Base-by-base conservation (phyloP, 2,329 filamentous ascomycete species). In the Cladophialophora bantiana region DNA sequence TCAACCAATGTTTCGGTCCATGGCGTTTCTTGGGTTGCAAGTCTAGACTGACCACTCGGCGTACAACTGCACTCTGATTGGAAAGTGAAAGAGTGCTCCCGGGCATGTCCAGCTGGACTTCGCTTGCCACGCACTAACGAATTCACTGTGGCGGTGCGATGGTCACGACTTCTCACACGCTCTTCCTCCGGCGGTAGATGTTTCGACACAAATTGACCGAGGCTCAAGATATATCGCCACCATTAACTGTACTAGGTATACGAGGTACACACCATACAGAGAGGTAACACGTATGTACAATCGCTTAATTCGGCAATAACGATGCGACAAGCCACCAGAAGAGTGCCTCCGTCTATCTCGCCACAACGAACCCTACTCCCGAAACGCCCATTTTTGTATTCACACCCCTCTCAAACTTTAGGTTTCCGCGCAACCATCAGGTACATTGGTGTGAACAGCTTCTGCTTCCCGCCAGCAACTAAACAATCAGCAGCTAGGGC, bases 391-490 rank as follows among this genome's bases (percentile, higher is more conserved):
- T 48, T 63, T 48, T 63, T 35, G 10, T 6, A 18, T n/a, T 36
- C 60, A 34, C 13, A n/a, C 18, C 15, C 36, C 13, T 18, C 42
- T 65, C 62, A 70, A 57, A 59, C 65, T 35, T 64, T 64, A 31
- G 94, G 93, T 85, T 97, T 97, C 81, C 92, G 89, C 68, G 88
- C 94, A 67, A 97, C 88, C 92, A 97, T 97, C 76, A 98, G 84
- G 82, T 97, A 97, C 94, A 98, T 98, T 64, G 94, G 94, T 1
- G 94, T 98, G 82, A 98, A 98, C n/a, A 98, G 86, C 79, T 96
- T 91, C 83, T 94, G 85, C 78, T 88, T 87, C 40, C 89, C 94
- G 80, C 94, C 94, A 56, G 91, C 92, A 26, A 97, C 94, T 59
- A 98, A 83, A 74, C 88, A 91, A 79, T 97, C 94, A 10, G 88